Evolutionary conservation across 306 rosid species (phyloP).

Genomic region (Prunus armeniaca): DNA sequence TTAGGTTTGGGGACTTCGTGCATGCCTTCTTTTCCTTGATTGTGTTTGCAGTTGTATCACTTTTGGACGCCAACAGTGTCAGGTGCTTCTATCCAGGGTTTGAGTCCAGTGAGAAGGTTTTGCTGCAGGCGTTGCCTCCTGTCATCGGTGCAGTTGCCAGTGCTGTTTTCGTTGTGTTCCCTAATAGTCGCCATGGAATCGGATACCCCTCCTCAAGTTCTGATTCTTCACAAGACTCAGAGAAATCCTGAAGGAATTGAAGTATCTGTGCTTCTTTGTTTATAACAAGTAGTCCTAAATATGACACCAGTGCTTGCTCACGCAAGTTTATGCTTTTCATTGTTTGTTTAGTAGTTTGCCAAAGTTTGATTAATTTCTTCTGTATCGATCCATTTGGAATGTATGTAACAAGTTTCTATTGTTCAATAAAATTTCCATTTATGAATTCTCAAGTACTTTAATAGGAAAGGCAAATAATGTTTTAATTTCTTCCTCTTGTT

Average conservation of each 20-base stretch:
- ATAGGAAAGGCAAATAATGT: too few relatives aligned
- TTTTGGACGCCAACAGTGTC: slow-evolving; percentile 54
- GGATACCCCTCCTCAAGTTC: slow-evolving; percentile 51
- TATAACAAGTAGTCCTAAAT: not conserved
- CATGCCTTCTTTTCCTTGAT: slow-evolving; percentile 47
- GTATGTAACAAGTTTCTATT: not conserved
- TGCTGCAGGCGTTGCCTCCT: slow-evolving; percentile 62
- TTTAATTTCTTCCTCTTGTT: slow-evolving; percentile 64
- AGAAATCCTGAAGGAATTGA: not conserved
- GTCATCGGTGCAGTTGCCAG: slow-evolving; percentile 56
- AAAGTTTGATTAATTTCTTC: not conserved
- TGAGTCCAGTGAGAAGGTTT: slow-evolving; percentile 29
- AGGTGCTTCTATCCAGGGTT: slow-evolving; percentile 55
- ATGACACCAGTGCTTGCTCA: too few relatives aligned
- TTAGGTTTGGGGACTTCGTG: slow-evolving; percentile 60
- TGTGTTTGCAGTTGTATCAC: slow-evolving; percentile 56
- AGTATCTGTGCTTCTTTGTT: too few relatives aligned
- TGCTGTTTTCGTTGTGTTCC: slow-evolving; percentile 47
- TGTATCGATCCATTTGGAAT: too few relatives aligned
- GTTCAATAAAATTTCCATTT: not conserved
- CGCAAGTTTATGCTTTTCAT: not conserved
- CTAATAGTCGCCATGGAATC: slow-evolving; percentile 71
- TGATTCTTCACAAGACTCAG: slow-evolving; percentile 8
- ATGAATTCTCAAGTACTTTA: not conserved
- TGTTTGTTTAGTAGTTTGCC: not conserved